phyloP scores from a whole-genome alignment of 257 asterid species.

The Rhazya stricta region DNA sequence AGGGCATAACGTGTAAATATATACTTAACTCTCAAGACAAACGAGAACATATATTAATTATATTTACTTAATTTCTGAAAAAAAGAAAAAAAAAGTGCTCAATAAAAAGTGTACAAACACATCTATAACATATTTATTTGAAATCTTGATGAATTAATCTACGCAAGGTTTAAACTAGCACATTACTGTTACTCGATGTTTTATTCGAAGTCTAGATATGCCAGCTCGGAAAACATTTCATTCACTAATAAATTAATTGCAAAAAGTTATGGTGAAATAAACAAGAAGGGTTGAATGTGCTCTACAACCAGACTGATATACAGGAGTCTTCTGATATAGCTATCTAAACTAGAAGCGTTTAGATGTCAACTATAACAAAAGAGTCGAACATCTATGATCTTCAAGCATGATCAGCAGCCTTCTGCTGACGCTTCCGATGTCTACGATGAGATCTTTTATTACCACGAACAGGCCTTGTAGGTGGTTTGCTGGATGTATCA shows the following conservation, averaged over 20 bases:
- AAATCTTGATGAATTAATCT: too few species aligned
- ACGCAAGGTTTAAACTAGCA: too few species aligned
- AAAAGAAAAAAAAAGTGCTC: too few species aligned
- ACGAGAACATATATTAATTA: too few species aligned
- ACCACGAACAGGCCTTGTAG: slow-evolving; percentile 33
- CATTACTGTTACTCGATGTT: too few species aligned
- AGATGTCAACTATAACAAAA: neutral
- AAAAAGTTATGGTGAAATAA: neutral
- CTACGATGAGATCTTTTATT: slow-evolving; percentile 52
- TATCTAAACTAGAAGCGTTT: neutral
- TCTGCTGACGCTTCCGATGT: slow-evolving; percentile 44
- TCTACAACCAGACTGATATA: neutral
- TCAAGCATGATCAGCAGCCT: slow-evolving; percentile 36
- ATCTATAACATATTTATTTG: too few species aligned
- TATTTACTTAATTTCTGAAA: too few species aligned
- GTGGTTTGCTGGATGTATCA: slow-evolving; percentile 17
- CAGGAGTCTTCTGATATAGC: neutral
- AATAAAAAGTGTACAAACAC: too few species aligned
- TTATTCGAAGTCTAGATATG: too few species aligned
- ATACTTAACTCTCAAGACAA: too few species aligned
- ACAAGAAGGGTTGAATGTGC: neutral
- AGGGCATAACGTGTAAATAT: too few species aligned
- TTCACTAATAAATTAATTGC: neutral
- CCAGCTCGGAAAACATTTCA: neutral
- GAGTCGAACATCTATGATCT: neutral